A percentile compares a stretch with the other conserved stretches of the same genome.
phyloP scores from a whole-genome alignment of 495 filamentous ascomycete species.

The Talaromyces borbonicus region DNA sequence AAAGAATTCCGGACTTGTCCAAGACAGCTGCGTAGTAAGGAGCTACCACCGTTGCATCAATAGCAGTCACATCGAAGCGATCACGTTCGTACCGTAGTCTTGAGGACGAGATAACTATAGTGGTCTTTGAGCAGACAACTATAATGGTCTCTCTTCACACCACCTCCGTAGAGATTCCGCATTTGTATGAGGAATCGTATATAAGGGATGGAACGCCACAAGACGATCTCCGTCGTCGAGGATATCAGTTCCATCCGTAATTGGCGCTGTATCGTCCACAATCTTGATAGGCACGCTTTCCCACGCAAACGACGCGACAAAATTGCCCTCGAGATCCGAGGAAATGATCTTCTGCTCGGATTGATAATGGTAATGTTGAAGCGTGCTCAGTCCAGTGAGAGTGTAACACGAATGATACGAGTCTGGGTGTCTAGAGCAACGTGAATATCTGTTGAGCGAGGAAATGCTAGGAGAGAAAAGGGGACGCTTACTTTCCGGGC shows the following conservation, averaged over 20 bases:
- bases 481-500: constrained; percentile 65
- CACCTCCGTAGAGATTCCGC: constrained; percentile 54
- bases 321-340: constrained; percentile 19
- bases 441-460: background rate
- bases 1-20: no score
- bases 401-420: constrained; percentile 90
- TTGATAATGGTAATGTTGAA: constrained; percentile 67
- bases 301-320: constrained; percentile 58
- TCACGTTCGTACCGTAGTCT: no score
- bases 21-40: no score
- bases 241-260: constrained; percentile 20
- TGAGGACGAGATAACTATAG: no score
- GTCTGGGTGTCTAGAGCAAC: constrained; percentile 53
- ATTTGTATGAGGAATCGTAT: constrained; percentile 64
- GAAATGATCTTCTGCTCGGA: constrained; percentile 22
- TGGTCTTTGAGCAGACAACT: background rate
- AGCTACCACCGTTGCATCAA: no score
- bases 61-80: no score
- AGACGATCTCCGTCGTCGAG: constrained; percentile 41
- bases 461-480: background rate
- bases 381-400: constrained; percentile 72
- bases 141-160: constrained; percentile 36
- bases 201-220: constrained; percentile 67
- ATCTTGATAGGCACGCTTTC: constrained; percentile 36
- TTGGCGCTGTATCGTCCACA: constrained; percentile 30